Conservation (phyloP, 2,329 filamentous ascomycete species). For the Colletotrichum noveboracense region DNA sequence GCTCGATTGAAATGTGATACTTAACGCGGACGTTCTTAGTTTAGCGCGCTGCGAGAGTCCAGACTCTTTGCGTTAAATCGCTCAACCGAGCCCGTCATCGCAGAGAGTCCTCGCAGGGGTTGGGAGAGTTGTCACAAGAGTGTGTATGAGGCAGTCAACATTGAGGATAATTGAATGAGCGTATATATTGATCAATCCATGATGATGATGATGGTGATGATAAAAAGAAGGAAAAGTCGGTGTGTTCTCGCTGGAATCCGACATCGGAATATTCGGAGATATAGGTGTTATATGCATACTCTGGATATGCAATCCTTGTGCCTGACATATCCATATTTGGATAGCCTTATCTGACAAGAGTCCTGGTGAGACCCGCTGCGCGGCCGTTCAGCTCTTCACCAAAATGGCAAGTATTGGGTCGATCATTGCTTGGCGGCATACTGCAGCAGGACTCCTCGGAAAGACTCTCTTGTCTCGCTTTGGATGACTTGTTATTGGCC, state of each 20-base stretch:
- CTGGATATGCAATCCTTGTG: too few relatives aligned
- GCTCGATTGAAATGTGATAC: accelerated
- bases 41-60: not conserved
- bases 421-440: not conserved
- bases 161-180: too few relatives aligned
- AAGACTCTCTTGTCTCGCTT: not conserved
- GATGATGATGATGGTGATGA: too few relatives aligned
- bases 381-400: not conserved
- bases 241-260: too few relatives aligned
- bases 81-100: not conserved
- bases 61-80: not conserved
- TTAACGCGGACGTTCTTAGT: not conserved
- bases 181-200: too few relatives aligned
- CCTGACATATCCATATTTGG: too few relatives aligned
- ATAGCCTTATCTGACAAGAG: too few relatives aligned
- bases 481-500: not conserved
- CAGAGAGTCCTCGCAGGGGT: not conserved
- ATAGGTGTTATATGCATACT: too few relatives aligned
- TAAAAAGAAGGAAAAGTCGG: too few relatives aligned
- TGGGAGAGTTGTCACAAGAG: too few relatives aligned
- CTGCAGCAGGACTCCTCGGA: not conserved
- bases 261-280: too few relatives aligned
- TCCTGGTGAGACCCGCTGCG: not conserved
- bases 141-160: too few relatives aligned
- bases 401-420: not conserved